Conservation (phyloP, 306 rosid species). For the Ochetophila trinervis region DNA sequence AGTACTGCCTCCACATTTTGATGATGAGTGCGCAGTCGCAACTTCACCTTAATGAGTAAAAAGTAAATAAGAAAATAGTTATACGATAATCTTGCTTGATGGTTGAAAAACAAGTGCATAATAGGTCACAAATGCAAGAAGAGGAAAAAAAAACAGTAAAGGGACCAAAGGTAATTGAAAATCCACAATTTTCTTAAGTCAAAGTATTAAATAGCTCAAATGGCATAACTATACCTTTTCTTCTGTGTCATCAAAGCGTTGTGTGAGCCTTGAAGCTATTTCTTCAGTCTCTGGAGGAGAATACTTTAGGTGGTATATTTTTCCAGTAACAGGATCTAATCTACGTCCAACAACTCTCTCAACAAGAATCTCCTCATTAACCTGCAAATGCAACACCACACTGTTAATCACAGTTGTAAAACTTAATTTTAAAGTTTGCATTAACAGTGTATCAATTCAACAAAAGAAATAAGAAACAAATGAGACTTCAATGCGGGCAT, state of each 20-base stretch:
- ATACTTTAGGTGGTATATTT: conserved; percentile 88
- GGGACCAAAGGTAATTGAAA: not conserved
- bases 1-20: conserved; percentile 88
- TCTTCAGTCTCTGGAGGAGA: conserved; percentile 83
- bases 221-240: conserved; percentile 54
- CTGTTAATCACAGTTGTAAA: conserved; percentile 3
- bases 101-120: not conserved
- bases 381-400: conserved; percentile 46
- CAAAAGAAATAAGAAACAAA: not conserved
- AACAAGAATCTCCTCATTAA: conserved; percentile 75
- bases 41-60: conserved; percentile 56
- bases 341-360: conserved; percentile 95
- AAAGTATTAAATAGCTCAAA: conserved; percentile 9
- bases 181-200: not conserved
- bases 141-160: conserved; percentile 7
- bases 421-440: not conserved
- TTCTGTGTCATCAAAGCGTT: conserved; percentile 91
- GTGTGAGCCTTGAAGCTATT: conserved; percentile 84
- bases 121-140: not conserved
- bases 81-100: conserved; percentile 9
- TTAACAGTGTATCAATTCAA: not conserved
- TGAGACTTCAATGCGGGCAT: not conserved
- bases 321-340: conserved; percentile 86
- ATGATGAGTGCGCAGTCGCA: conserved; percentile 82
- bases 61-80: conserved; percentile 20